Evolutionary conservation across 2,329 filamentous ascomycete species (phyloP).

Genomic region (Colletotrichum sp.): DNA sequence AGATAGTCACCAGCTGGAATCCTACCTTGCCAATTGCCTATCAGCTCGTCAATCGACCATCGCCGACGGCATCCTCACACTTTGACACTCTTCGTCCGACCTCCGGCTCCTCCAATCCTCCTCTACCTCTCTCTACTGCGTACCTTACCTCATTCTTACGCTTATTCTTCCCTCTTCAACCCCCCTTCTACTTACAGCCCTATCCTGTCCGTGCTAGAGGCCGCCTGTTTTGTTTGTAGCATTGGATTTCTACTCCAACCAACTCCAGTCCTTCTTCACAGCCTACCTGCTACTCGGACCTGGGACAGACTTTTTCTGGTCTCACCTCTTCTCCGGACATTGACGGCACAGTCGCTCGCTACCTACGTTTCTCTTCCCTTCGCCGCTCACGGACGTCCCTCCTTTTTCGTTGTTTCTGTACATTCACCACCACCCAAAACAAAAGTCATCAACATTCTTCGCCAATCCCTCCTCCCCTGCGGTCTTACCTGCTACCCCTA

Average conservation of each 20-base stretch:
- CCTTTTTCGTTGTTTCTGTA: background rate
- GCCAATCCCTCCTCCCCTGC: background rate
- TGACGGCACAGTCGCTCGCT: background rate
- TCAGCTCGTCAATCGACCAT: background rate
- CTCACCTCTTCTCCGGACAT: background rate
- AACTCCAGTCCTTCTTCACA: background rate
- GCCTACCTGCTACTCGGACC: background rate
- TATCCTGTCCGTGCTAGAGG: constrained; percentile 4
- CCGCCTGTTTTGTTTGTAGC: background rate
- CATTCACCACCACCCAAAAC: background rate
- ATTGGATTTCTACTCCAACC: background rate
- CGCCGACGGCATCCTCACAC: background rate
- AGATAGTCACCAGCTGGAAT: background rate
- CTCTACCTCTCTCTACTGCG: background rate
- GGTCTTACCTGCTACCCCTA: background rate
- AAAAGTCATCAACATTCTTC: constrained; percentile 4
- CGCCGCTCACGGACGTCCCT: background rate
- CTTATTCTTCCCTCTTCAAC: background rate
- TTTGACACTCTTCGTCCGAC: background rate
- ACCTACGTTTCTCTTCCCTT: background rate
- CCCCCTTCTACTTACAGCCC: background rate
- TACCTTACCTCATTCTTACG: background rate
- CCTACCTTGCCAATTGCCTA: background rate
- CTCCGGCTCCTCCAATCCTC: background rate
- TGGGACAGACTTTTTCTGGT: background rate